phyloP scores from a whole-genome alignment of 2,329 filamentous ascomycete genomes.

The Juglanconis oblonga region DNA sequence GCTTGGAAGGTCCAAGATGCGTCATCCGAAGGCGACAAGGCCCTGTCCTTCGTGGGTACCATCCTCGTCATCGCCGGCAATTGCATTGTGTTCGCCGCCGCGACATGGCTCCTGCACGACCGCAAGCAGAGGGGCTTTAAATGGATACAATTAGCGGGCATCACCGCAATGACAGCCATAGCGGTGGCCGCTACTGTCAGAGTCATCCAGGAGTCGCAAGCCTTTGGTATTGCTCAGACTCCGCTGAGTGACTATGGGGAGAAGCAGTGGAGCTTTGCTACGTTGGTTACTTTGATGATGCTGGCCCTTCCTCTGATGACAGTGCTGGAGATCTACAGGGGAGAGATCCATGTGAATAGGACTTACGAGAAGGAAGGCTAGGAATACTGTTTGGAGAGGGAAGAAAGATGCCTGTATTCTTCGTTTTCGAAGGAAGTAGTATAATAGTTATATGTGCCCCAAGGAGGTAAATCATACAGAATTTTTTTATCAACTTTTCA shows the following conservation, averaged over 20 bases:
- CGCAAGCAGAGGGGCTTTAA: conserved; percentile 53
- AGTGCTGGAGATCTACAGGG: conserved; percentile 49
- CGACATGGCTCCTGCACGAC: conserved; percentile 64
- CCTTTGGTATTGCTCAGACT: conserved; percentile 54
- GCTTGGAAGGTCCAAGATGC: conserved; percentile 48
- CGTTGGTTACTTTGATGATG: conserved; percentile 58
- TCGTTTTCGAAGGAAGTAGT: no score
- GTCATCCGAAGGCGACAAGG: conserved; percentile 35
- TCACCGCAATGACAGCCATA: conserved; percentile 54
- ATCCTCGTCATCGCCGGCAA: conserved; percentile 60
- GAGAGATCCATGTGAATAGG: conserved; percentile 4
- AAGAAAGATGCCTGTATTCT: no score
- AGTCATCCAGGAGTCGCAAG: conserved; percentile 56
- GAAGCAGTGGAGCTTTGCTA: conserved; percentile 60
- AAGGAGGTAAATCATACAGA: no score
- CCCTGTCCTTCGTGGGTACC: conserved; percentile 55
- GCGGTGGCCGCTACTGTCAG: conserved; percentile 57
- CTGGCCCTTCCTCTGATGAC: conserved; percentile 59
- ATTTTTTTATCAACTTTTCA: no score
- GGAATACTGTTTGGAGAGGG: no score
- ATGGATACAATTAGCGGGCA: conserved; percentile 48
- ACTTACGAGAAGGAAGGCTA: not conserved
- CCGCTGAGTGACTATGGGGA: conserved; percentile 50
- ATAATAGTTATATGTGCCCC: no score
- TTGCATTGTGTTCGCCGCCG: conserved; percentile 53